Base-by-base conservation (phyloP, 257 asterid genomes). In the Knoxia roxburghii region DNA sequence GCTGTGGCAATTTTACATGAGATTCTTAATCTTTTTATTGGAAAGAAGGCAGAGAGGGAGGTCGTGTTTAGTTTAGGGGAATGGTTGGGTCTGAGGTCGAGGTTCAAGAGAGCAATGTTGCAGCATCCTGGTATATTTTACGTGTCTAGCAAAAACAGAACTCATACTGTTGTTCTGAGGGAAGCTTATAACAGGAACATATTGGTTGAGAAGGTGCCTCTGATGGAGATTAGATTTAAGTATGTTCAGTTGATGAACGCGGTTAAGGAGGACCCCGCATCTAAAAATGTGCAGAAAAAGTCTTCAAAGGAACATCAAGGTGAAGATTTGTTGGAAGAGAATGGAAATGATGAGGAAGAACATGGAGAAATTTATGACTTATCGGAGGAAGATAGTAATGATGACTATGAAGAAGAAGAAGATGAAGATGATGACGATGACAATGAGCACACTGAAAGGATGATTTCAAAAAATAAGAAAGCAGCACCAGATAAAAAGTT, bases 81-180 rank as follows among this genome's bases (percentile, higher is more conserved):
- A 86, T 77, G 18, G 77, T 87, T 87, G 45, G 98, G 98, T 77
- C 75, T 89, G 73, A 76, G 95, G 41, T 77, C 98, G 60, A 88
- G 95, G 78, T 89, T 93, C 76, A 93, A 86, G 85, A 79, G 70
- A 26, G 94, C 90, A 0, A 62, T 88, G 45, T 61, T 90, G 83
- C 87, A 86, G 40, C 97, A 93, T 82, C 97, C 99, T 0, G 97
- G 95, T 68, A 86, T 93, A 65, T 93, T 93, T 55, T 93, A 93
- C 43, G 78, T 87, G 58, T 90, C 97, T 3, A 82, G 80, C 73
- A 93, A 88, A 88, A 76, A 75, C 51, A 76, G 91, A 49, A 88
- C 81, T 3, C 88, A 81, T 69, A 90, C 95, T 1, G 94, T 86
- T 63, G 90, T 93, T 74, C 62, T 93, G 75, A 90, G 73, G 87